A percentile compares a stretch with the other conserved stretches of the same genome.
These are phyloP conservation scores for Nakazawaea pomicola DNA, from an alignment of 805 yeast genomes.

Conservation along the genomic window DNA sequence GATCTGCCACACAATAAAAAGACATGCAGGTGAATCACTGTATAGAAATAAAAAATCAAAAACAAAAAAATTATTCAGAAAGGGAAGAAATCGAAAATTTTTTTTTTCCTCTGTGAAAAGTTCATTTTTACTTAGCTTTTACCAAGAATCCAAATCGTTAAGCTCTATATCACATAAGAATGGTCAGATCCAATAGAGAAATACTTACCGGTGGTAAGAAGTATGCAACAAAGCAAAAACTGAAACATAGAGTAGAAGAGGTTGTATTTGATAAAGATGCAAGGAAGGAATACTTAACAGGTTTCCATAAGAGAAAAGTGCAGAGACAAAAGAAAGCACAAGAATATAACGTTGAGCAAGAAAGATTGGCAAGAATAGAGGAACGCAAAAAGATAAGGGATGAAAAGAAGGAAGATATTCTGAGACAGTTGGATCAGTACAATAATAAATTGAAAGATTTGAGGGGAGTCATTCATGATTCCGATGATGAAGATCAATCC, in stretches of 20 bases:
- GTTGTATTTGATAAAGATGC: constrained; percentile 78
- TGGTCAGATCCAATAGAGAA: constrained; percentile 59
- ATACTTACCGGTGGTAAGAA: constrained; percentile 83
- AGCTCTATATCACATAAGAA: neutral
- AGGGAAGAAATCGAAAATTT: neutral
- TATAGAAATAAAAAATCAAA: neutral
- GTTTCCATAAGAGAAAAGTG: constrained; percentile 90
- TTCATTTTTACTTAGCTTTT: too few relatives aligned
- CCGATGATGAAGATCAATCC: constrained; percentile 23
- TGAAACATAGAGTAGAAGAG: constrained; percentile 70
- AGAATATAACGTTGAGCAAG: constrained; percentile 71
- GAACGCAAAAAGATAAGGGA: constrained; percentile 70
- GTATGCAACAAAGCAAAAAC: constrained; percentile 64
- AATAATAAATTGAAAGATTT: constrained; percentile 37
- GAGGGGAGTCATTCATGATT: constrained; percentile 18
- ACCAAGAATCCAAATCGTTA: too few relatives aligned
- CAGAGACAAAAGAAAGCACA: constrained; percentile 85
- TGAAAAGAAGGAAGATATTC: constrained; percentile 62
- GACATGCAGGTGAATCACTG: too few relatives aligned
- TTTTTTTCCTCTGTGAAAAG: neutral
- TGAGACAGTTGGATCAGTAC: constrained; percentile 56
- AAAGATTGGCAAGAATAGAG: constrained; percentile 63
- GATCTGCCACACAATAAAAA: too few relatives aligned
- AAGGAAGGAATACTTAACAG: constrained; percentile 82
- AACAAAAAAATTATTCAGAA: neutral